Evolutionary conservation across 805 yeast species (phyloP).

Genomic region (Pichia heedii): DNA sequence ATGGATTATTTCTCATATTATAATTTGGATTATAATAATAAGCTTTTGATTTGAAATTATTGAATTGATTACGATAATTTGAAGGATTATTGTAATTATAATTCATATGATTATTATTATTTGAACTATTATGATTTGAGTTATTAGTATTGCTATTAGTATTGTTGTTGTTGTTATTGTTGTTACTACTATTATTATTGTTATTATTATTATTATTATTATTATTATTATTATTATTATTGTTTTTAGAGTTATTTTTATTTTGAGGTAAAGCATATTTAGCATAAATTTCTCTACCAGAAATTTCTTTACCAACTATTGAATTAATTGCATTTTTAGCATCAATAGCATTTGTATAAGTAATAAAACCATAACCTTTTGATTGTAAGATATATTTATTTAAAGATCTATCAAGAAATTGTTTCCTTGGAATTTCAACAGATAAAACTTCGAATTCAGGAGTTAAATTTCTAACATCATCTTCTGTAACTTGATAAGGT

Average conservation of each 20-base stretch:
- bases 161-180: conserved; percentile 9
- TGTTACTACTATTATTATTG: neutral
- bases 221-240: conserved; percentile 1
- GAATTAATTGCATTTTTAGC: conserved; percentile 55
- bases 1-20: neutral
- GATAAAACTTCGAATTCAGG: conserved; percentile 26
- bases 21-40: conserved; percentile 1
- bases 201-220: neutral
- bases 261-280: conserved; percentile 42
- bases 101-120: neutral
- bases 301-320: conserved; percentile 23
- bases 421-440: conserved; percentile 26
- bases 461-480: conserved; percentile 34
- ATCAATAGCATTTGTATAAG: conserved; percentile 47
- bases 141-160: conserved; percentile 1
- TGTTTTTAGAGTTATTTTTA: conserved; percentile 8
- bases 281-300: conserved; percentile 36
- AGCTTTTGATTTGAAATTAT: neutral
- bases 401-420: conserved; percentile 17
- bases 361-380: conserved; percentile 40
- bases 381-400: conserved; percentile 20
- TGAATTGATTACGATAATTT: neutral
- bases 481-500: conserved; percentile 35
- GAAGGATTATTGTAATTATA: neutral
- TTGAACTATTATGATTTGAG: neutral